Percentiles rank a stretch among this genome's conserved stretches.
Evolutionary conservation across 768 basidiomycete species (phyloP).

Genomic region (Boletus subcaerulescens): DNA sequence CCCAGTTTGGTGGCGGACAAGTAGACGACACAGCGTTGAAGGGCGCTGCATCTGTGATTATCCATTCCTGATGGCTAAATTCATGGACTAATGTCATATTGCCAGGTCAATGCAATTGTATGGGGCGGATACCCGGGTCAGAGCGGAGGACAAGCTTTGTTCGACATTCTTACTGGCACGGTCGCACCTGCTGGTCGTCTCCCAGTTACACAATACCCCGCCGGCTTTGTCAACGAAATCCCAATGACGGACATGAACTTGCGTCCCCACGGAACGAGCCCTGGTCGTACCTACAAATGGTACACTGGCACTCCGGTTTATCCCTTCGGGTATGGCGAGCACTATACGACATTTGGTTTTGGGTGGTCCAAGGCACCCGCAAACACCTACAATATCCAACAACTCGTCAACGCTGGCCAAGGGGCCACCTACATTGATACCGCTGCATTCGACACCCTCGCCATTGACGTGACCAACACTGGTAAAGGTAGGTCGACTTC

Average conservation of each 20-base stretch:
- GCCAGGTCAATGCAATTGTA: constrained; percentile 46
- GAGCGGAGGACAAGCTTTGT: constrained; percentile 48
- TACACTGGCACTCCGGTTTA: constrained; percentile 50
- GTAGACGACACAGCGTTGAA: constrained; percentile 49
- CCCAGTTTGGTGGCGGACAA: constrained; percentile 59
- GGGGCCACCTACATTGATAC: constrained; percentile 36
- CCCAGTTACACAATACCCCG: constrained; percentile 52
- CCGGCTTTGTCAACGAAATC: constrained; percentile 41
- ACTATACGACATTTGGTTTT: no score
- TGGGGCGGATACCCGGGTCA: constrained; percentile 47
- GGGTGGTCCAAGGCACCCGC: constrained; percentile 37
- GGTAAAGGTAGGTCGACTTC: constrained; percentile 28
- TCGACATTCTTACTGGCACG: constrained; percentile 51
- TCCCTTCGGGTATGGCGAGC: constrained; percentile 25
- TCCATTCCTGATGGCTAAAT: neutral
- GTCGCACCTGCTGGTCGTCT: constrained; percentile 54
- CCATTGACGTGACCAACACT: constrained; percentile 47
- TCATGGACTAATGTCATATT: neutral
- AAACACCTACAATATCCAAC: constrained; percentile 39
- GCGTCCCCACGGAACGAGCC: constrained; percentile 34
- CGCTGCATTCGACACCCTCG: constrained; percentile 47
- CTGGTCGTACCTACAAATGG: constrained; percentile 60
- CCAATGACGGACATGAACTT: no score
- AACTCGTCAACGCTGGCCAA: constrained; percentile 32
- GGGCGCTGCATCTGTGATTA: constrained; percentile 38